Evolutionary conservation across 805 yeast genomes (phyloP), one percentile per base, ranked within the genome.

Genomic region (Komagataella populi): DNA sequence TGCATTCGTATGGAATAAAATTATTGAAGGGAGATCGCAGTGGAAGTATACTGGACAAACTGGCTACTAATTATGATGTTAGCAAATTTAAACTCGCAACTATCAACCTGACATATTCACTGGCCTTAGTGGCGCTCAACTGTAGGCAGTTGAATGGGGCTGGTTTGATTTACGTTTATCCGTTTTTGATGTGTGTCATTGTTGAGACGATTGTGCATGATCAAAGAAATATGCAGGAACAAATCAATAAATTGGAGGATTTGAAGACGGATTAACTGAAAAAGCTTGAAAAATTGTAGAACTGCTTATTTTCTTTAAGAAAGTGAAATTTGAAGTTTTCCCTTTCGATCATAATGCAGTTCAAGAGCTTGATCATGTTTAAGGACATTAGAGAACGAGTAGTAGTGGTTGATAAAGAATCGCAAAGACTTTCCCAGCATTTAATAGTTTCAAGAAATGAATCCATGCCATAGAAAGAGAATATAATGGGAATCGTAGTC

Each of bases 401-500:
- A 5, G 17, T 23, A 12, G 46, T 14, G 6, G 45, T 17, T 20
- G 22, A 18, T 14, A 16, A 23, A 22, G 24, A 6, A 24, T 23
- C 22, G 20, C 45, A 16, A 48, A 48, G 50, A 47, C 5, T 18
- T 16, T 47, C 22, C 17, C 47, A 17, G 54, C 53, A n/a, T 52
- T 50, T 0, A 55, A 50, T 24, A n/a, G 36, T 10, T 3, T 24
- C 43, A 16, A 18, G 36, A 12, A 23, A 30, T 5, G 39, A 10
- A 14, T 30, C 39, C 10, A 30, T 24, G n/a, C 43, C 48, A 20
- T 58, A 51, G 52, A 55, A 60, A 7, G 66, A 63, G 46, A 65
- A 64, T 14, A 59, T 58, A 22, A 67, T 48, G 1, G 70, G 70
- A n/a, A 55, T 53, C 3, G 44, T 30, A 4, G 47, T n/a, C 47